Conservation (phyloP, 495 filamentous ascomycete species). For the Pyrenula massariospora region DNA sequence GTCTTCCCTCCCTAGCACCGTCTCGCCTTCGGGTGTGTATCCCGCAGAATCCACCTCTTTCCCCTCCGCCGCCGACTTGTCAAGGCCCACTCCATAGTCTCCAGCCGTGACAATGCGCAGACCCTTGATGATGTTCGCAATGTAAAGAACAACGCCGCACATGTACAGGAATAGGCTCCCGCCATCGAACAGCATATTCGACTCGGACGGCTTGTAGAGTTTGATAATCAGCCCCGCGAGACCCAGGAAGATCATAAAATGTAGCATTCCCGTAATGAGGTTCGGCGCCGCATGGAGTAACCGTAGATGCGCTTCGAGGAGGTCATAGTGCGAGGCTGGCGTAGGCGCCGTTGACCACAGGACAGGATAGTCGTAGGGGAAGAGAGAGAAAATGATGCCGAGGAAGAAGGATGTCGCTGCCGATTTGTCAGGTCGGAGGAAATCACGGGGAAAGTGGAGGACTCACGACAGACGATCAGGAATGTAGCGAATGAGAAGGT, state of each 20-base stretch:
- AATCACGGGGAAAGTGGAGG: slow-evolving; percentile 4
- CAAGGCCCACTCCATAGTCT: slow-evolving; percentile 36
- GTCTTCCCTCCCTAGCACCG: slow-evolving; percentile 63
- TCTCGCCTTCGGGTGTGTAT: slow-evolving; percentile 22
- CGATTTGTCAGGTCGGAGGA: slow-evolving; percentile 6
- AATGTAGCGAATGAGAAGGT: slow-evolving; percentile 68
- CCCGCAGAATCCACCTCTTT: slow-evolving; percentile 28
- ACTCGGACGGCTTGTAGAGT: slow-evolving; percentile 81
- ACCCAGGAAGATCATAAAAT: slow-evolving; percentile 82
- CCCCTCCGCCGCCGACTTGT: slow-evolving; percentile 12
- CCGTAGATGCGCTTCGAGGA: slow-evolving; percentile 75
- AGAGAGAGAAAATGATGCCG: slow-evolving; percentile 91
- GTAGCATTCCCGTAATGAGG: slow-evolving; percentile 81
- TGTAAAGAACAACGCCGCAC: slow-evolving; percentile 81
- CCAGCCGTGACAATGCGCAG: slow-evolving; percentile 60
- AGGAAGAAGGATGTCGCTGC: slow-evolving; percentile 91
- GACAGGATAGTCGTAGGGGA: slow-evolving; percentile 96
- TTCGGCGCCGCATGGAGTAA: slow-evolving; percentile 81
- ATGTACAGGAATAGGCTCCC: slow-evolving; percentile 83
- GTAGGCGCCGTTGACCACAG: slow-evolving; percentile 71
- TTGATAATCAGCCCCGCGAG: slow-evolving; percentile 85
- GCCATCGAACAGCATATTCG: slow-evolving; percentile 95
- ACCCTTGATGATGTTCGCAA: slow-evolving; percentile 91
- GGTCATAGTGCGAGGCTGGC: slow-evolving; percentile 54
- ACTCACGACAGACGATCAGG: slow-evolving; percentile 86